Evolutionary conservation across 2,329 filamentous ascomycete species (phyloP).

Genomic region (Aspergillus fumigatus): DNA sequence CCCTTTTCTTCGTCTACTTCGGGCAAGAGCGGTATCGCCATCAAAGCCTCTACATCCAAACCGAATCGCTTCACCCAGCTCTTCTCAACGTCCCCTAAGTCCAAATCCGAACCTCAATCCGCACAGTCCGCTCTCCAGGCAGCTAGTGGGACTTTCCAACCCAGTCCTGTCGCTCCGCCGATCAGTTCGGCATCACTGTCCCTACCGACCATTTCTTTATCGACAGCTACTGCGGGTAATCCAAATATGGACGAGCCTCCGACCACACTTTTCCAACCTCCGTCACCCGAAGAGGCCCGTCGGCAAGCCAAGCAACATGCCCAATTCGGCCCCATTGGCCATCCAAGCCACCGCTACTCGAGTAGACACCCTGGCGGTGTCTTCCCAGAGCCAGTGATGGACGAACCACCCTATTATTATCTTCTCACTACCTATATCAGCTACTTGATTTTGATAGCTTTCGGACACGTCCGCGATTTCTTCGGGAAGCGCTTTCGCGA

Average conservation of each 20-base stretch:
- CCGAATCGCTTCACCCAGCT: constrained; percentile 74
- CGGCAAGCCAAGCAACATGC: constrained; percentile 74
- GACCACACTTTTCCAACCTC: constrained; percentile 82
- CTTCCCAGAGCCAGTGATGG: constrained; percentile 79
- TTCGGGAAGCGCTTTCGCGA: constrained; percentile 94
- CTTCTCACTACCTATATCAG: constrained; percentile 97
- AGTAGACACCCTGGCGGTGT: constrained; percentile 80
- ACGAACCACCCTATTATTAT: constrained; percentile 95
- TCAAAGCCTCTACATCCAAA: constrained; percentile 53
- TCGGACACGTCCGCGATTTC: constrained; percentile 93
- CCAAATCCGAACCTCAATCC: constrained; percentile 55
- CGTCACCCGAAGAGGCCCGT: constrained; percentile 75
- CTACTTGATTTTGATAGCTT: constrained; percentile 91
- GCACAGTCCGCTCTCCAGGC: constrained; percentile 61
- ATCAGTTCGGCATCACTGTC: constrained; percentile 70
- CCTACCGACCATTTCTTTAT: constrained; percentile 86
- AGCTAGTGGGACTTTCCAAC: constrained; percentile 52
- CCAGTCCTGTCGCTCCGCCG: constrained; percentile 51
- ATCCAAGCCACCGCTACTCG: constrained; percentile 78
- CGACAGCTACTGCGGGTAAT: constrained; percentile 74
- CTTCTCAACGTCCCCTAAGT: constrained; percentile 76
- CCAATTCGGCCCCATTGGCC: constrained; percentile 82
- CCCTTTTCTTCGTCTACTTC: constrained; percentile 47
- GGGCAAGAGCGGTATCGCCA: constrained; percentile 51
- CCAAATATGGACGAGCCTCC: constrained; percentile 67